These are phyloP conservation scores for Acacia pycnantha DNA, from an alignment of 331 rosid species.

Conservation along the genomic window DNA sequence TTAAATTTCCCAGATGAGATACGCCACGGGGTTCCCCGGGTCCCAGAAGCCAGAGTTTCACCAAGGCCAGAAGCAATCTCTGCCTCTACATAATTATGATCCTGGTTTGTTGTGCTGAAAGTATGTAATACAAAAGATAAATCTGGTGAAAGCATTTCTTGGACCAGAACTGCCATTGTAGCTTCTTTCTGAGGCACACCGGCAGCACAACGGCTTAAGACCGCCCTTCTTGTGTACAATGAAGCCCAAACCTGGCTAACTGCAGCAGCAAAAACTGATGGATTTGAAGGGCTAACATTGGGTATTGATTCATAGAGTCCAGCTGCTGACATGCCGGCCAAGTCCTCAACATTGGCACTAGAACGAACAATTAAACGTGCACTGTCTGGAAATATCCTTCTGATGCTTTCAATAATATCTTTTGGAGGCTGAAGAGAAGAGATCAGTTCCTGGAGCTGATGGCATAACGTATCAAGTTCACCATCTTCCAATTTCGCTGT, in stretches of 20 bases:
- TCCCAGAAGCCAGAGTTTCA: slow-evolving; percentile 95
- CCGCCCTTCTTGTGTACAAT: slow-evolving; percentile 83
- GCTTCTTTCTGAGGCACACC: slow-evolving; percentile 86
- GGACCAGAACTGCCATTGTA: slow-evolving; percentile 88
- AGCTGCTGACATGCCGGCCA: slow-evolving; percentile 98
- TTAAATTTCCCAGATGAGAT: slow-evolving; percentile 81
- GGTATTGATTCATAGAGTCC: slow-evolving; percentile 96
- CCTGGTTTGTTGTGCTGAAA: slow-evolving; percentile 64
- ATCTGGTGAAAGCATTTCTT: slow-evolving; percentile 95
- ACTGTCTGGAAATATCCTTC: slow-evolving; percentile 59
- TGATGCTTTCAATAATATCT: slow-evolving; percentile 61
- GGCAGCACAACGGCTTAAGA: slow-evolving; percentile 85
- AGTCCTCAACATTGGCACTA: slow-evolving; percentile 95
- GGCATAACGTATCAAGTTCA: slow-evolving; percentile 67
- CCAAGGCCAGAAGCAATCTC: slow-evolving; percentile 97
- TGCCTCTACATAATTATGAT: slow-evolving; percentile 76
- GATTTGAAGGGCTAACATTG: slow-evolving; percentile 78
- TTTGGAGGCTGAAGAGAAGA: slow-evolving; percentile 61
- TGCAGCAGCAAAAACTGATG: slow-evolving; percentile 64
- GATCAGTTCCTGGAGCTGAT: slow-evolving; percentile 75
- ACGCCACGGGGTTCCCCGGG: slow-evolving; percentile 96
- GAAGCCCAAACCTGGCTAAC: slow-evolving; percentile 89
- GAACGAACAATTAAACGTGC: slow-evolving; percentile 84
- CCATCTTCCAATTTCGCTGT: slow-evolving; percentile 64
- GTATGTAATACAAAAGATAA: slow-evolving; percentile 91